Evolutionary conservation across 2,329 filamentous ascomycete species (phyloP), one percentile per base, ranked within the genome.

Genomic region (Botryotinia narcissicola): DNA sequence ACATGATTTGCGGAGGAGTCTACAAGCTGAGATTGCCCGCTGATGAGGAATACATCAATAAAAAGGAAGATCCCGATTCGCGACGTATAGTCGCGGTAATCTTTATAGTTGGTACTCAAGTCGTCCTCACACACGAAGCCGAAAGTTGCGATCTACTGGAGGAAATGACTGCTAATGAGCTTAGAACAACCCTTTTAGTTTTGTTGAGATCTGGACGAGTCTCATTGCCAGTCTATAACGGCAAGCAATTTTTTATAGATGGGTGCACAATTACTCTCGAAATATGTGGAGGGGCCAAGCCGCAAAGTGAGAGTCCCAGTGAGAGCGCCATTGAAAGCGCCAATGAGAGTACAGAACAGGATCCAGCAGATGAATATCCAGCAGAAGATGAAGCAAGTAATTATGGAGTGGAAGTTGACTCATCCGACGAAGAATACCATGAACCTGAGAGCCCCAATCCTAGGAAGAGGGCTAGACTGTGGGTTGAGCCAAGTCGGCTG

Each of bases 221-320:
- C 8, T 12, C 4, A 10, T 7, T 29, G 6, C 8, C 40, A 18
- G 2, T 7, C 0, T n/a, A 12, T 9, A 18, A 29, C 4, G 37
- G 6, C 4, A 29, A 20, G 60, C 14, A 9, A 29, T 3, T 63
- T 63, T 6, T 4, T 12, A 63, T 63, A 42, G 25, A 63, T 16
- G 60, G 60, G 7, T 29, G 22, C 8, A 63, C 25, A 42, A 63
- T 42, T 40, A 63, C 14, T 29, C 16, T 63, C 2, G 40, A 20
- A 9, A 1, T 37, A 3, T 5, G 9, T 25, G 37, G 16, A 18
- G 3, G 0, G 6, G 16, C 1, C 37, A 9, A 61, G 6, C 7
- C 22, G 37, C 35, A 40, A 61, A 7, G 0, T n/a, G 25, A 62
- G 14, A 40, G n/a, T 8, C 4, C 25, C 14, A 40, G 40, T 40